A percentile compares a stretch with the other conserved stretches of the same genome.
Evolutionary conservation across 805 yeast genomes (phyloP).

Genomic region (Candida sithepensis): DNA sequence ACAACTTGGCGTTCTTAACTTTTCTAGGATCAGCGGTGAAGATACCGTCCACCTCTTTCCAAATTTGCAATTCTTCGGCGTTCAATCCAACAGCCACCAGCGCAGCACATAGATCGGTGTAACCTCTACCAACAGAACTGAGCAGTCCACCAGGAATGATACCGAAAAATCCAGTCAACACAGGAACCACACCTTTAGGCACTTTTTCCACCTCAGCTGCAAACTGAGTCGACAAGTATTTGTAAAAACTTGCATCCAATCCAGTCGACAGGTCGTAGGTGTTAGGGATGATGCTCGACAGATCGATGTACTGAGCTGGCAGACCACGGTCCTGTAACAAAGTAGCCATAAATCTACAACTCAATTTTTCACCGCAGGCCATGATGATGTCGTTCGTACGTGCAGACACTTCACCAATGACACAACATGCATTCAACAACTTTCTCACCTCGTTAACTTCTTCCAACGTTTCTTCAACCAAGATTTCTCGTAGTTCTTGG

Average conservation of each 20-base stretch:
- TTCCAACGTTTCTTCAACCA: constrained; percentile 54
- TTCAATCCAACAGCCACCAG: constrained; percentile 86
- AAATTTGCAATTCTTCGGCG: constrained; percentile 93
- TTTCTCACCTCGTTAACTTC: constrained; percentile 70
- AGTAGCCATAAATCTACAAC: constrained; percentile 86
- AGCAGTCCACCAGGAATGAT: constrained; percentile 92
- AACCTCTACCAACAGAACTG: constrained; percentile 94
- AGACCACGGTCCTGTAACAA: constrained; percentile 81
- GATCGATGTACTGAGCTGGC: constrained; percentile 72
- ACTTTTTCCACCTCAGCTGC: constrained; percentile 44
- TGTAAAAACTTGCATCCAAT: constrained; percentile 65
- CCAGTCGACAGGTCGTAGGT: constrained; percentile 52
- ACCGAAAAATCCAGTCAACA: constrained; percentile 94
- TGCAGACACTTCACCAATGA: constrained; percentile 87
- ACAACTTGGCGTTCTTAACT: constrained; percentile 81
- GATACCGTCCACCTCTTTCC: constrained; percentile 99
- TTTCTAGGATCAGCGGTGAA: constrained; percentile 98
- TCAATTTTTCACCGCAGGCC: constrained; percentile 90
- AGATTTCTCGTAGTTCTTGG: constrained; percentile 42
- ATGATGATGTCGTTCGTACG: constrained; percentile 86
- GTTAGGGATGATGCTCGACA: constrained; percentile 67
- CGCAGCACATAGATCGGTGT: constrained; percentile 97
- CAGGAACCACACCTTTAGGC: constrained; percentile 60
- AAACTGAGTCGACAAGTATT: constrained; percentile 48
- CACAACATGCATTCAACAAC: constrained; percentile 79